phyloP scores from a whole-genome alignment of 140 eudicot genomes.

The Anethum foeniculum region DNA sequence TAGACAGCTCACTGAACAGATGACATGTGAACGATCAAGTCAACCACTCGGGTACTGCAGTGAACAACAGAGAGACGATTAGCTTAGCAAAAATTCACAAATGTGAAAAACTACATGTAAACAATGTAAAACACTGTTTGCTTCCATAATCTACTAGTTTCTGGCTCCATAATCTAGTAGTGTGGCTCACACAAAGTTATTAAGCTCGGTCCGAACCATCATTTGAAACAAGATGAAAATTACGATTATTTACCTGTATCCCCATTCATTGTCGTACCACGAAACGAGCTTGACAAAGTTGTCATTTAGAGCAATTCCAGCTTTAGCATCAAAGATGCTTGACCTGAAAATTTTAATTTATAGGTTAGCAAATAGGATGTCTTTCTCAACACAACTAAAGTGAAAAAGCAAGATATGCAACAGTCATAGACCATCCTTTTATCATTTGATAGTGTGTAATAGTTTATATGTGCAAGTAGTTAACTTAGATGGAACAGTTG shows the following conservation, averaged over 20 bases:
- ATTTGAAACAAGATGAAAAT: neutral
- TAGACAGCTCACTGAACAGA: neutral
- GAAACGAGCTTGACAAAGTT: constrained; percentile 65
- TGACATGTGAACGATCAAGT: constrained; percentile 13
- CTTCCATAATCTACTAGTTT: neutral
- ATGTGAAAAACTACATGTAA: neutral
- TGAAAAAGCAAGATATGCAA: neutral
- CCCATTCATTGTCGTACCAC: constrained; percentile 86
- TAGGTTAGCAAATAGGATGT: neutral
- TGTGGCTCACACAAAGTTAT: neutral
- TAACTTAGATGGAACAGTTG: neutral
- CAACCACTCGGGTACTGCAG: constrained; percentile 6
- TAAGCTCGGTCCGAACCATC: neutral
- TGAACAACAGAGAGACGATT: too few species aligned
- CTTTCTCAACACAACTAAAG: too few species aligned
- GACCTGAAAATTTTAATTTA: constrained; percentile 31
- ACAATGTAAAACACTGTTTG: neutral
- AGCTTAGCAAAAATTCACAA: neutral
- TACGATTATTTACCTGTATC: constrained; percentile 55
- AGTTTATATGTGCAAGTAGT: neutral
- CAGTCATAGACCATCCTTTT: neutral
- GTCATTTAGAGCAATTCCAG: constrained; percentile 59
- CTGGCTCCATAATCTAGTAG: neutral
- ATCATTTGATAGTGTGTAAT: neutral
- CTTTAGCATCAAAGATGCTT: constrained; percentile 80